Conservation (phyloP, 2,329 filamentous ascomycete species). For the Fusarium veterinarium region DNA sequence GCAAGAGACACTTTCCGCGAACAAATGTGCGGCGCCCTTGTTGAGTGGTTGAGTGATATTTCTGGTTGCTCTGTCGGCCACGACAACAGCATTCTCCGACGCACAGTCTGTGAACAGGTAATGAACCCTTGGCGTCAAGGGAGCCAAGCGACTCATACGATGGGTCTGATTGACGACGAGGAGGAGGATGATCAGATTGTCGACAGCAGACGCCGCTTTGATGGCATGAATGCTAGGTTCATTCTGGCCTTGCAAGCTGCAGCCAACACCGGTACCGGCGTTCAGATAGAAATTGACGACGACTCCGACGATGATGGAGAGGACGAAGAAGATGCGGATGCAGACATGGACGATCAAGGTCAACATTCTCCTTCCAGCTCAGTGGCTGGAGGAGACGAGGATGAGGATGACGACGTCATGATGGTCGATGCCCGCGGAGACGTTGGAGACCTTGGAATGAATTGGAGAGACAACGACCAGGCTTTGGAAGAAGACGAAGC, state of each 20-base stretch:
- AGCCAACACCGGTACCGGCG: slow-evolving; percentile 43
- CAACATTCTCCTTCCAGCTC: slow-evolving; percentile 50
- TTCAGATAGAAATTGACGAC: slow-evolving; percentile 47
- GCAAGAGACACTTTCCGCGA: slow-evolving; percentile 95
- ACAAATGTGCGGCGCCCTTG: slow-evolving; percentile 97
- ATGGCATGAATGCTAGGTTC: slow-evolving; percentile 52
- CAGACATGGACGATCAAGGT: slow-evolving; percentile 55
- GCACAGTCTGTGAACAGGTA: slow-evolving; percentile 89
- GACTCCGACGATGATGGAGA: slow-evolving; percentile 49
- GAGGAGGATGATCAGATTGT: slow-evolving; percentile 62
- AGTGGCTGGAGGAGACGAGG: slow-evolving; percentile 55
- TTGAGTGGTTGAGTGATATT: slow-evolving; percentile 96
- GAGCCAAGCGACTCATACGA: slow-evolving; percentile 81
- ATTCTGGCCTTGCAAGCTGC: slow-evolving; percentile 53
- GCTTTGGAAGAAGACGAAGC: slow-evolving; percentile 81
- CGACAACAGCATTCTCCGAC: slow-evolving; percentile 82
- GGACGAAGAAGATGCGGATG: slow-evolving; percentile 55
- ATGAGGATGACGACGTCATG: slow-evolving; percentile 68
- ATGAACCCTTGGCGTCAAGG: slow-evolving; percentile 88
- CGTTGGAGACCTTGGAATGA: slow-evolving; percentile 59
- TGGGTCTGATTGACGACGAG: slow-evolving; percentile 56
- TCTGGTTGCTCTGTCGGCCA: slow-evolving; percentile 86
- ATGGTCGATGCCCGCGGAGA: slow-evolving; percentile 65
- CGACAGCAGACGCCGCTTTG: slow-evolving; percentile 48
- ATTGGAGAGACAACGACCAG: slow-evolving; percentile 69